Percentiles rank a stretch among this genome's conserved stretches.
Evolutionary conservation across 495 filamentous ascomycete species (phyloP).

Genomic region (Aspergillus bertholletiae): DNA sequence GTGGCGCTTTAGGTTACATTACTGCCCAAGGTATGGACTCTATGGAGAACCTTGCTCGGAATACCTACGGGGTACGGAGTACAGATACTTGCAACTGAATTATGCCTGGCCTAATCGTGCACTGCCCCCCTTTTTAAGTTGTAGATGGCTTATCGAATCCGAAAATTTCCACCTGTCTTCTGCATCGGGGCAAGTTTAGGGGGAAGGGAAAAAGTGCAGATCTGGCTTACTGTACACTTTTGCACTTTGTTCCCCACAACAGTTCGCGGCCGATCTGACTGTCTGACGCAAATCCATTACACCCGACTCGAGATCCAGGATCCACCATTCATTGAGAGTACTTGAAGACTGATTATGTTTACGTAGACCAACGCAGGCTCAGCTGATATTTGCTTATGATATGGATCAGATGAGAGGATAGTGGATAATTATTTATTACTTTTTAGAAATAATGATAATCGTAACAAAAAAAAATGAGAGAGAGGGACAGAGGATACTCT

Average conservation of each 20-base stretch:
- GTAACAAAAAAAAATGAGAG: neutral
- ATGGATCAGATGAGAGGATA: too few species aligned
- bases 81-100: too few species aligned
- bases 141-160: neutral
- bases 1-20: too few species aligned
- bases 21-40: too few species aligned
- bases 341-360: neutral
- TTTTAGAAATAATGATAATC: neutral
- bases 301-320: neutral
- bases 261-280: slow-evolving; percentile 16
- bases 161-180: neutral
- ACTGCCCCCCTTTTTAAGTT: neutral
- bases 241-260: slow-evolving; percentile 16
- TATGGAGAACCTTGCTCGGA: too few species aligned
- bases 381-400: too few species aligned
- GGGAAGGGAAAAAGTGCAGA: slow-evolving; percentile 9
- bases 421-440: neutral
- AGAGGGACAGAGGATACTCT: neutral
- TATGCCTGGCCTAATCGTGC: neutral
- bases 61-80: neutral
- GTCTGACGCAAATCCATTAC: slow-evolving; percentile 9
- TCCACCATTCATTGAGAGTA: slow-evolving; percentile 1
- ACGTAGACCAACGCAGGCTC: too few species aligned
- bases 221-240: slow-evolving; percentile 9
- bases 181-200: slow-evolving; percentile 1